Conservation (phyloP, 2,329 filamentous ascomycete species). For the Verticillium dahliae region DNA sequence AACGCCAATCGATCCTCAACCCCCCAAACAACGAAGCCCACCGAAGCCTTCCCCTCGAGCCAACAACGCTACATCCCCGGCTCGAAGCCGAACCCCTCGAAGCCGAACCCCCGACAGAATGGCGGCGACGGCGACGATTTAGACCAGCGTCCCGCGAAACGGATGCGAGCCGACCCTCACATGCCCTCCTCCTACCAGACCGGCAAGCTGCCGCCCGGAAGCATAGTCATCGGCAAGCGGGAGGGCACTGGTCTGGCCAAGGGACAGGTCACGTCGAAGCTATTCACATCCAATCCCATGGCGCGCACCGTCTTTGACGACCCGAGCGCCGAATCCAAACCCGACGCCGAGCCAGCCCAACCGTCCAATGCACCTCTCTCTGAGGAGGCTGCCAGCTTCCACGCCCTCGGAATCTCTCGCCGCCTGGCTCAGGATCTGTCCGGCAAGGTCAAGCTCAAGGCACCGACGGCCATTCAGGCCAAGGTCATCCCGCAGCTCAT, state of each 20-base stretch:
- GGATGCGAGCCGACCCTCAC: conserved; percentile 30
- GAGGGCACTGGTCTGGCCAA: conserved; percentile 29
- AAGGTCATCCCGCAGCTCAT: conserved; percentile 77
- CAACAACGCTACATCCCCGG: conserved; percentile 5
- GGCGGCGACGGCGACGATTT: conserved; percentile 19
- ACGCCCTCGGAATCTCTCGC: conserved; percentile 73
- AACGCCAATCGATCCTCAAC: conserved; percentile 28
- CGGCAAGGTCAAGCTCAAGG: conserved; percentile 79
- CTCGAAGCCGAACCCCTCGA: conserved; percentile 8
- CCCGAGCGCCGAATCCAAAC: conserved; percentile 30
- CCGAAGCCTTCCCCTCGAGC: conserved; percentile 10
- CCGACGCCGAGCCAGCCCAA: conserved; percentile 47
- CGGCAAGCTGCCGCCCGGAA: conserved; percentile 28
- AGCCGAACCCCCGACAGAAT: conserved; percentile 10
- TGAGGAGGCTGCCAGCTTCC: conserved; percentile 80
- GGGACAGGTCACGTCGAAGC: conserved; percentile 72
- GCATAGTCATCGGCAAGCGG: conserved; percentile 18
- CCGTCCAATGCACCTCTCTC: conserved; percentile 88
- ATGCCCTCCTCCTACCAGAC: conserved; percentile 22
- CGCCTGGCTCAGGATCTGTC: conserved; percentile 76
- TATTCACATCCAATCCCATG: conserved; percentile 85
- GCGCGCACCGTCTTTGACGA: conserved; percentile 57
- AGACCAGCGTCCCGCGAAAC: conserved; percentile 33
- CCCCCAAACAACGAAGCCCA: conserved; percentile 19
- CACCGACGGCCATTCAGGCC: conserved; percentile 91